Evolutionary conservation across 805 yeast genomes (phyloP), one percentile per base, ranked within the genome.

Genomic region (Ascoidea rubescens): DNA sequence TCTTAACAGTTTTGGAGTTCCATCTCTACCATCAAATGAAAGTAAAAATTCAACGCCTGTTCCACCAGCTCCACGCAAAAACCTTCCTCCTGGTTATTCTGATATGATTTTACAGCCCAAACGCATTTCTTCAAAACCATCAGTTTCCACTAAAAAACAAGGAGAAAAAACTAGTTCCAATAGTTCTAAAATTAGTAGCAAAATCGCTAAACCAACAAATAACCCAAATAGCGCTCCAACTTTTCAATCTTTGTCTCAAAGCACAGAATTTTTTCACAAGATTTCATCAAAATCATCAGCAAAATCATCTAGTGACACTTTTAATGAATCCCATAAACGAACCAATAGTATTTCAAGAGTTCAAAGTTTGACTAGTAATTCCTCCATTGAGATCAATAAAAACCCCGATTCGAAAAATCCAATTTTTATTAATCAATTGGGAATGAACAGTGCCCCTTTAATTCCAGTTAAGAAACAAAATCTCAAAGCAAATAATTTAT

Each of bases 1-100:
- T 21, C 28, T 53, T 70, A 47, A 64, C 65, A 4, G n/a, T 10
- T 21, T 47, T 21, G 10, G 45, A 42, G 5, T 32, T 43, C 14
- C 28, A 21, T 4, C 46, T 17, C 10, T 51, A 8, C 28, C 31
- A 16, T 6, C 17, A 16, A 21, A 47, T 31, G 21, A 28, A 28
- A 44, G 17, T 7, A 43, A 37, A 37, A 46, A 30, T 32, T 46
- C 50, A 31, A 49, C 44, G 8, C 49, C 46, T 32, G 21, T 46
- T 14, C 14, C 49, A 32, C 10, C 42, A 30, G 10, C 48, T 37
- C 4, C 48, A 31, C 16, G 4, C 17, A 48, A 31, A 6, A 17
- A 21, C 7, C 5, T 32, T n/a, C 12, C 47, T 16, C 4, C 56
- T 54, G 45, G 30, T 48, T 14, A 28, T 16, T 17, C 8, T 5